Evolutionary conservation across 2,329 filamentous ascomycete species (phyloP).

Genomic region (Aureobasidium musti): DNA sequence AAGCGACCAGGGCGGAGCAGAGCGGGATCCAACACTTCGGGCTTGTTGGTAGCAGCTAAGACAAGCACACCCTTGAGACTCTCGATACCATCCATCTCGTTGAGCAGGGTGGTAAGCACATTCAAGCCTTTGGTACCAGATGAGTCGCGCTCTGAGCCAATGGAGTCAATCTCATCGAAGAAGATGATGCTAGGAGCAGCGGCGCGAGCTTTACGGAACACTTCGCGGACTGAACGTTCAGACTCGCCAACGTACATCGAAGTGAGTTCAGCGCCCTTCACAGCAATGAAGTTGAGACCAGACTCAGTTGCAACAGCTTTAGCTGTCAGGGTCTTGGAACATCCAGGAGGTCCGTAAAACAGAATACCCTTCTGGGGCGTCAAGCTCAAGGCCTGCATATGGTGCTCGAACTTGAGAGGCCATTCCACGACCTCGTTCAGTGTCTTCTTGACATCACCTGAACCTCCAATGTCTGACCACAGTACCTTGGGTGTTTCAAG

Average conservation of each 20-base stretch:
- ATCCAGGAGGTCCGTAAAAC: slow-evolving; percentile 89
- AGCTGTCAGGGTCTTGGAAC: slow-evolving; percentile 90
- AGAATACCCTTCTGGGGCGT: slow-evolving; percentile 78
- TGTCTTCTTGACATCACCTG: slow-evolving; percentile 68
- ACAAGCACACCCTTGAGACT: slow-evolving; percentile 79
- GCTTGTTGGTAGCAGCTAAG: slow-evolving; percentile 88
- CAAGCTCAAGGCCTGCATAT: slow-evolving; percentile 54
- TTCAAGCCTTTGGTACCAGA: slow-evolving; percentile 64
- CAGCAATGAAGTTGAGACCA: slow-evolving; percentile 88
- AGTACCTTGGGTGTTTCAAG: slow-evolving; percentile 81
- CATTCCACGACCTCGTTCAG: slow-evolving; percentile 61
- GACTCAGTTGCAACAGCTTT: slow-evolving; percentile 90
- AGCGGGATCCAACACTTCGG: slow-evolving; percentile 81
- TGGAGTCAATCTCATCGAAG: slow-evolving; percentile 94
- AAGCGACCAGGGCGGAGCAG: slow-evolving; percentile 83
- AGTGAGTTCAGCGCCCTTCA: slow-evolving; percentile 89
- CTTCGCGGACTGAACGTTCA: slow-evolving; percentile 78
- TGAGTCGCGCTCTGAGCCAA: slow-evolving; percentile 61
- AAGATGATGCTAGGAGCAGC: slow-evolving; percentile 92
- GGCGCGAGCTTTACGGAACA: slow-evolving; percentile 82
- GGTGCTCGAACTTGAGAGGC: slow-evolving; percentile 57
- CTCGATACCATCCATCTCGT: slow-evolving; percentile 96
- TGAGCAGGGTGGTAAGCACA: slow-evolving; percentile 83
- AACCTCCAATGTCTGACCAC: slow-evolving; percentile 88
- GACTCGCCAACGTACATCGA: slow-evolving; percentile 98